Evolutionary conservation across 2,329 filamentous ascomycete genomes (phyloP).

Genomic region (Calonectria hawksworthii): DNA sequence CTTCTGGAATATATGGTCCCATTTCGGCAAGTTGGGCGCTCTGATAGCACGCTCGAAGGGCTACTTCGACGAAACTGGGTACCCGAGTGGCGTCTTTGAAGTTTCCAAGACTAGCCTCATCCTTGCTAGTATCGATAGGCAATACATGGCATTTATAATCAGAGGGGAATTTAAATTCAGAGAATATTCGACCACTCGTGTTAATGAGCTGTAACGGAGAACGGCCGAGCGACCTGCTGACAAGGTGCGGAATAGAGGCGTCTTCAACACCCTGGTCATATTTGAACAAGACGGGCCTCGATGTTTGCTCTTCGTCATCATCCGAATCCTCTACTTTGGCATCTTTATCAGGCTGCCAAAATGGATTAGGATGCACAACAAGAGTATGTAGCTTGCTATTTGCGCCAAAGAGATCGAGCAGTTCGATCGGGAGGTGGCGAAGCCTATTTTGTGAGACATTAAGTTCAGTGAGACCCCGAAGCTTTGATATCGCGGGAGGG

Average conservation of each 20-base stretch:
- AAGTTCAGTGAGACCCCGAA: slow-evolving; percentile 71
- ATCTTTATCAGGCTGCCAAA: slow-evolving; percentile 58
- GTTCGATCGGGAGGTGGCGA: slow-evolving; percentile 72
- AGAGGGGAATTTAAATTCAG: slow-evolving; percentile 48
- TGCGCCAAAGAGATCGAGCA: slow-evolving; percentile 68
- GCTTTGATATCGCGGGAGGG: slow-evolving; percentile 69
- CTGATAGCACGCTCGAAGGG: slow-evolving; percentile 61
- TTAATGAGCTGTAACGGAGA: slow-evolving; percentile 51
- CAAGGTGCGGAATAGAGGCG: slow-evolving; percentile 33
- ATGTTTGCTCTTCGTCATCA: slow-evolving; percentile 13
- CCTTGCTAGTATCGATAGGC: slow-evolving; percentile 39
- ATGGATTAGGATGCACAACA: slow-evolving; percentile 74
- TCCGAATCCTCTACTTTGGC: slow-evolving; percentile 12
- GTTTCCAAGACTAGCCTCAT: background rate
- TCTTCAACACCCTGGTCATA: slow-evolving; percentile 16
- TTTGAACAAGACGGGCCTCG: slow-evolving; percentile 25
- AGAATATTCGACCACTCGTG: slow-evolving; percentile 47
- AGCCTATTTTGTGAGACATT: slow-evolving; percentile 77
- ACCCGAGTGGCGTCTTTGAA: slow-evolving; percentile 51
- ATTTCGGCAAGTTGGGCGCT: slow-evolving; percentile 60
- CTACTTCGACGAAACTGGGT: slow-evolving; percentile 65
- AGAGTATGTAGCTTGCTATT: slow-evolving; percentile 64
- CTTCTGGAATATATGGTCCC: slow-evolving; percentile 57
- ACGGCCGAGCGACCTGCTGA: slow-evolving; percentile 46
- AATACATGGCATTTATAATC: slow-evolving; percentile 36